Evolutionary conservation across 1,284 basidiomycete genomes (phyloP), one percentile per base, ranked within the genome.

Genomic region (Stygiomarasmius scandens): DNA sequence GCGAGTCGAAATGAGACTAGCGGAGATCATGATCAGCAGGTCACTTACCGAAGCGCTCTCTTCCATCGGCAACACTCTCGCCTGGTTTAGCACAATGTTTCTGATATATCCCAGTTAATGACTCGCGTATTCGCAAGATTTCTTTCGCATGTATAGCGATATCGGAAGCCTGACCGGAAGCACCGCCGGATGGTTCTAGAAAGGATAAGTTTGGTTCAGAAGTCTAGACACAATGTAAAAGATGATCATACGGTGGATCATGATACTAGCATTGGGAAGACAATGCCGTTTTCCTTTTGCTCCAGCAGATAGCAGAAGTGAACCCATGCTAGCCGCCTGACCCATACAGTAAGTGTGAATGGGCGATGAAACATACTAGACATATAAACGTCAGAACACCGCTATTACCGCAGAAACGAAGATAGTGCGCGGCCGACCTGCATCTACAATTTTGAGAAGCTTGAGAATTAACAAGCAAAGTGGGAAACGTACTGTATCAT

Each of bases 261-360:
- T 97, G 64, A 97, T 93, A 68, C 90, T 93, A 20, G 93, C 89
- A 69, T 97, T 92, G 10, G 93, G 93, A 49, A 97, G 81, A 63
- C 90, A 90, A 68, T 93, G 94, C 36, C 95, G 81, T 71, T 95
- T 93, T 20, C 94, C 95, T 86, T 74, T 90, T 92, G 36, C 89
- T 74, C 91, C 93, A 52, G 92, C 93, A 3, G 92, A 90, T 5
- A 96, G 82, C 19, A 96, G 81, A 50, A 97, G 79, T 48, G 92
- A 95, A 2, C 93, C 95, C 95, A 97, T 97, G 43, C 90, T 93
- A 59, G 92, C 93, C 20, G 95, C 95, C 72, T 95, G 89, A 11
- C 95, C 95, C 52, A 96, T 82, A 68, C 94, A 95, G 74, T 96
- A 96, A 0, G 95, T 97, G 71, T 96, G 94, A 63, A 97, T 95